phyloP scores from a whole-genome alignment of 2,329 filamentous ascomycete species.

The Verticillium nonalfalfae region DNA sequence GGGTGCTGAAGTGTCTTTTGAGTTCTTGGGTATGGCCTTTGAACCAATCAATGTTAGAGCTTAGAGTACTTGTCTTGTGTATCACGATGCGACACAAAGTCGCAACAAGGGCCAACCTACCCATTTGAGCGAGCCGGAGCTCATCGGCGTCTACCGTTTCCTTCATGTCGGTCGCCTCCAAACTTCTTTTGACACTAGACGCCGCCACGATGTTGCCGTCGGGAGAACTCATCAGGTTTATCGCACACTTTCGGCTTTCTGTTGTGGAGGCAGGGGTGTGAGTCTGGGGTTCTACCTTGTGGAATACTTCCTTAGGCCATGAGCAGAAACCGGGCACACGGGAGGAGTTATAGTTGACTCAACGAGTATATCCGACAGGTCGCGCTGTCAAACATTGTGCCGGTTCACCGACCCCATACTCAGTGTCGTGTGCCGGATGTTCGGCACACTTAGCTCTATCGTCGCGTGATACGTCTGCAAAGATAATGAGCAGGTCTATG shows the following conservation, averaged over 20 bases:
- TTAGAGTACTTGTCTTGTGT: not conserved
- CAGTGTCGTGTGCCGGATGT: not conserved
- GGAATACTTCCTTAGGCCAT: not conserved
- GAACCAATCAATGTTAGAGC: not conserved
- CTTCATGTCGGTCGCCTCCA: conserved; percentile 5
- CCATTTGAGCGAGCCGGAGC: conserved; percentile 35
- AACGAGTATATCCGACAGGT: not conserved
- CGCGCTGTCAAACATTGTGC: not conserved
- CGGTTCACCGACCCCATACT: not conserved
- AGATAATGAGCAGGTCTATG: not conserved
- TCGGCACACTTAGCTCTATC: not conserved
- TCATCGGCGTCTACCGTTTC: conserved; percentile 25
- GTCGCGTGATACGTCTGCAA: not conserved
- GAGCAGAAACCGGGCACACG: not conserved
- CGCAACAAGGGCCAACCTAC: conserved; percentile 14
- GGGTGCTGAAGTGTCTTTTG: conserved; percentile 37
- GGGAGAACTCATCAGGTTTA: not conserved
- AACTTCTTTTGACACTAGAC: conserved; percentile 6
- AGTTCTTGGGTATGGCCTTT: conserved; percentile 41
- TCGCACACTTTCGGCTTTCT: not conserved
- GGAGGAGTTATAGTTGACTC: not conserved
- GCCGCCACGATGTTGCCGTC: not conserved
- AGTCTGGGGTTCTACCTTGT: not conserved
- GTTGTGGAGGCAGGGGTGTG: not conserved
- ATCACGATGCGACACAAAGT: too few relatives aligned